These are phyloP conservation scores for Albugo candida DNA, from an alignment of 352 stramenopile species.

Conservation along the genomic window DNA sequence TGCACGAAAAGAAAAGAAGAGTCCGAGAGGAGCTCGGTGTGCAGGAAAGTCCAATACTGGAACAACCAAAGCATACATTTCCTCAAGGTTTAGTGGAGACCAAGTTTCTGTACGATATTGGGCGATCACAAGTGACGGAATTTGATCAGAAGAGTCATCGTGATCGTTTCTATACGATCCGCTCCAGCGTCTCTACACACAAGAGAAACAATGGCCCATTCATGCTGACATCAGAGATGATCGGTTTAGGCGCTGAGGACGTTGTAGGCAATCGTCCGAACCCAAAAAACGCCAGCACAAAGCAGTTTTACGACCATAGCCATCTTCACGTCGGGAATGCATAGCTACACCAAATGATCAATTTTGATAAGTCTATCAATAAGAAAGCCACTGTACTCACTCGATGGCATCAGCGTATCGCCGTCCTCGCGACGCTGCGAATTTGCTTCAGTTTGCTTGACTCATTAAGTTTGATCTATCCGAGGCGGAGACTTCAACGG, in stretches of 20 bases:
- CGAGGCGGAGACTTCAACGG: too few species aligned
- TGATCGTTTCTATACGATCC: conserved; percentile 71
- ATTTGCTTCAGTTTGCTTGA: conserved; percentile 13
- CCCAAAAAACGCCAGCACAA: conserved; percentile 57
- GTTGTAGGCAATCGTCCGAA: conserved; percentile 34
- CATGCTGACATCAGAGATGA: conserved; percentile 51
- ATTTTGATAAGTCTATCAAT: too few species aligned
- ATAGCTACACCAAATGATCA: too few species aligned
- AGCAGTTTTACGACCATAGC: conserved; percentile 70
- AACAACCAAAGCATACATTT: conserved; percentile 31
- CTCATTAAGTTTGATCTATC: conserved; percentile 8
- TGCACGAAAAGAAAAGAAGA: conserved; percentile 50
- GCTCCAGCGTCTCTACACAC: conserved; percentile 50
- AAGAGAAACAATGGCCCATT: conserved; percentile 64
- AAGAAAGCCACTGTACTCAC: too few species aligned
- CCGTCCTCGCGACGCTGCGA: conserved; percentile 12
- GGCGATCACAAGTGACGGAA: conserved; percentile 51
- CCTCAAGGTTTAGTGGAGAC: conserved; percentile 51
- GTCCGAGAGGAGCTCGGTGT: conserved; percentile 14
- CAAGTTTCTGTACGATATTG: conserved; percentile 67
- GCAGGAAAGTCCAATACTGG: conserved; percentile 20
- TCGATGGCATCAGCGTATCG: too few species aligned
- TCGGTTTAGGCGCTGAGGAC: conserved; percentile 42
- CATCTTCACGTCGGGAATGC: conserved; percentile 22
- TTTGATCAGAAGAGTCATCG: conserved; percentile 72